A percentile compares a stretch with the other conserved stretches of the same genome.
Evolutionary conservation across 306 rosid species (phyloP).

Genomic region (Quercus ilex): DNA sequence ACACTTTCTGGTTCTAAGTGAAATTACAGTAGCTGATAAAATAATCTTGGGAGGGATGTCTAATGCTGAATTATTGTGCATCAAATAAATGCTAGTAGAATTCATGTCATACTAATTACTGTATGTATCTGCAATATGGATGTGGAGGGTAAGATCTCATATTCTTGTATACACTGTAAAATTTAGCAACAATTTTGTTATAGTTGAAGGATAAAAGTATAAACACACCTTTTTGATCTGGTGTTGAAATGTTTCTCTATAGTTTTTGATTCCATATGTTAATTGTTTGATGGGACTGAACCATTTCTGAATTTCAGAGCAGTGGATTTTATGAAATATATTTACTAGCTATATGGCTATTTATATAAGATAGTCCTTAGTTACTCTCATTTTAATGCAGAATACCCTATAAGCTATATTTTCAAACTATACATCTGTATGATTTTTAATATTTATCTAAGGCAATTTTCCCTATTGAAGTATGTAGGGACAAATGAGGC

Average conservation of each 20-base stretch:
- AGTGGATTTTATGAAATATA: background rate
- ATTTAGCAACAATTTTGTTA: background rate
- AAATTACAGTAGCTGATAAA: background rate
- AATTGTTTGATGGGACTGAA: background rate
- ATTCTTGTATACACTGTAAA: background rate
- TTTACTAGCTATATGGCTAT: background rate
- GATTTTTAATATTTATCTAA: slow-evolving; percentile 8
- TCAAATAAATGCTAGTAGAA: background rate
- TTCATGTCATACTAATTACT: background rate
- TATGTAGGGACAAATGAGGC: slow-evolving; percentile 46
- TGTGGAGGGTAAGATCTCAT: background rate
- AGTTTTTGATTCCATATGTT: background rate
- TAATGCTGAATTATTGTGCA: background rate
- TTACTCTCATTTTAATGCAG: background rate
- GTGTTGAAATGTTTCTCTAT: background rate
- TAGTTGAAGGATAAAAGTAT: background rate
- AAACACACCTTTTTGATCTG: background rate
- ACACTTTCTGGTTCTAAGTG: background rate
- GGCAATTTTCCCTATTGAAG: slow-evolving; percentile 29
- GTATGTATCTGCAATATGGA: background rate
- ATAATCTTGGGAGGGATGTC: background rate
- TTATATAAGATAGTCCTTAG: background rate
- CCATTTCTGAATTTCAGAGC: too few relatives aligned
- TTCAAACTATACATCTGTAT: background rate
- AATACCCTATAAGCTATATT: background rate